Evolutionary conservation across 306 rosid genomes (phyloP), one percentile per base, ranked within the genome.

Genomic region (Luffa acutangula): DNA sequence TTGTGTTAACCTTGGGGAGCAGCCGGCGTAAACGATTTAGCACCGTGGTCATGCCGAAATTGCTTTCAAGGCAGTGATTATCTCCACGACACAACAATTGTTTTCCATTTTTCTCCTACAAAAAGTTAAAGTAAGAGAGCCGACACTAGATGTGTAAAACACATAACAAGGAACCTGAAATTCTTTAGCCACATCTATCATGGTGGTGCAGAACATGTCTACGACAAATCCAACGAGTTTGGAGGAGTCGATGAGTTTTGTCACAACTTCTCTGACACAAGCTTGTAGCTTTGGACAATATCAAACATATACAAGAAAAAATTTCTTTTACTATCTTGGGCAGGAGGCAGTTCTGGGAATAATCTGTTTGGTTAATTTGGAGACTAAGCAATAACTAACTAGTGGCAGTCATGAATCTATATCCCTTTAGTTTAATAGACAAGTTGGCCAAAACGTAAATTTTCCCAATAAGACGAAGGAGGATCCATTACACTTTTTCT

Each of bases 161-260:
- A 72, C 0, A 53, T 85, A 85, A 3, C 72, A 41, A 2, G 88
- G 84, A 21, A 82, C 76, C 49, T 53, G 76, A 0, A 86, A 76
- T 49, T 86, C 89, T 6, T 81, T 53, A 3, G 80, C 89, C 20
- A 83, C 76, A 12, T 86, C 80, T 6, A 81, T 34, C 85, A 82
- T 4, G 8, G 86, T 80, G 0, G 66, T 37, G 12, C 77, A 79
- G 52, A 79, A 65, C 56, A 54, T 80, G 17, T 80, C 78, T 0
- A 53, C 1, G 13, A 80, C 54, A 18, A 85, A 67, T 0, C 87
- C 89, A 5, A 66, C 83, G 3, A 85, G 51, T 14, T 36, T 53
- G 4, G 63, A 9, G 0, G 77, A 57, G 13, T 39, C 18, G 6
- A 54, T 4, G 6, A 81, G 73, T 45, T 12, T 66, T 20, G 25